phyloP scores from a whole-genome alignment of 257 asterid species.

The Fraxinus excelsior region DNA sequence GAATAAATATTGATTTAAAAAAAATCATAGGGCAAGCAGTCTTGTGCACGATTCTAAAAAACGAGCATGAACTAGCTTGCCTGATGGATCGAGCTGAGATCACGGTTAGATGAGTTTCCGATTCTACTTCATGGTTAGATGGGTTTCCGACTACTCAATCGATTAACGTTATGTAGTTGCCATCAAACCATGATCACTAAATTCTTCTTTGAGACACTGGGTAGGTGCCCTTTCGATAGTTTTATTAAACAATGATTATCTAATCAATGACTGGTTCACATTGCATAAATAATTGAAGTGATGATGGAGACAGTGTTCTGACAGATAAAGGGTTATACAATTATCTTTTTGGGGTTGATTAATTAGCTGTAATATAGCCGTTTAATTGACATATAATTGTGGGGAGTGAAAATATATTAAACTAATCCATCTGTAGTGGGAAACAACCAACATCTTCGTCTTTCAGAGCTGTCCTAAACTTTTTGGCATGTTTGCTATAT shows the following conservation, averaged over 20 bases:
- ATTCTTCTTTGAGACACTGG: conserved; percentile 4
- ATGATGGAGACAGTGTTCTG: conserved; percentile 30
- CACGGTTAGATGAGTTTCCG: too few species aligned
- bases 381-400: conserved; percentile 16
- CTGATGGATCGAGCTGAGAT: too few species aligned
- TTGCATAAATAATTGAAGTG: conserved; percentile 19
- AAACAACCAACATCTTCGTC: conserved; percentile 24
- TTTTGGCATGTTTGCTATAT: neutral
- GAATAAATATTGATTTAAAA: too few species aligned
- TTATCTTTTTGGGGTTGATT: neutral
- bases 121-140: too few species aligned
- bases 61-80: too few species aligned
- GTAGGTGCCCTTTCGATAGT: conserved; percentile 15
- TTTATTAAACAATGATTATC: neutral
- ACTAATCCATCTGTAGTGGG: conserved; percentile 3
- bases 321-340: conserved; percentile 5
- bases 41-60: too few species aligned
- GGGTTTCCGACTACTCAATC: too few species aligned
- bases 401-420: conserved; percentile 6
- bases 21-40: too few species aligned
- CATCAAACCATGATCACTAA: neutral
- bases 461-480: neutral
- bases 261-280: neutral
- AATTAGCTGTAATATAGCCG: conserved; percentile 33
- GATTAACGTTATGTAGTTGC: too few species aligned